Base-by-base conservation (phyloP, 768 basidiomycete genomes). In the Cantharellus cinnabarinus region DNA sequence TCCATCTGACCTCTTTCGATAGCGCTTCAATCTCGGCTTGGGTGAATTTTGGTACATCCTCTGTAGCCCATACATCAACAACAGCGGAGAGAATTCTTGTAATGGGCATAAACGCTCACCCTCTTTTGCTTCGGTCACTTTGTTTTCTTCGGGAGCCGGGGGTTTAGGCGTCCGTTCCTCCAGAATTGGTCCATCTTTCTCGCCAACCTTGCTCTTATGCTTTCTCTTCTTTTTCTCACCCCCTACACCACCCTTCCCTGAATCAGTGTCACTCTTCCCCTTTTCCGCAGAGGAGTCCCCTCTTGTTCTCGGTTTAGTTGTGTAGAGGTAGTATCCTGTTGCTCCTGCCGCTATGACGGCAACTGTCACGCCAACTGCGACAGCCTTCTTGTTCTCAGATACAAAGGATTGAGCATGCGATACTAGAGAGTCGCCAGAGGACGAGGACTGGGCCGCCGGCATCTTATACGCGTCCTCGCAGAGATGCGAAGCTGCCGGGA, bases 321-420 rank as follows among this genome's bases (percentile, higher is more conserved):
- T 59, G 66, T 72, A 71, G 58, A 71, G 62, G 71, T 83, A 84
- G 69, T 88, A 90, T 39, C 81, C 85, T 42, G 78, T 81, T 38
- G 83, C 84, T 52, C 83, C 82, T 38, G 79, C 79, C 48, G 82
- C 85, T 63, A 82, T 70, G 42, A 69, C 66, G 15, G 81, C 84
- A 0, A 81, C 83, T 0, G 82, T 84, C 2, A 85, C 75, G 2
- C 85, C 79, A 63, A 90, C 71, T 48, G 86, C 67, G 29, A 89
- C 68, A n/a, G 77, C 79, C 60, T 80, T 79, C 73, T 80, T 87
- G 73, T 94, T 79, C 65, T 90, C 86, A 0, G 78, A 73, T 63
- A 89, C 75, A 65, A 85, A 67, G 58, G 40, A 59, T 38, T 64
- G 58, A 50, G 67, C 60, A 41, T 63, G 59, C 35, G 60, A 55